Base-by-base conservation (phyloP, 192 early-diverging fungal species). In the Backusella westeae region DNA sequence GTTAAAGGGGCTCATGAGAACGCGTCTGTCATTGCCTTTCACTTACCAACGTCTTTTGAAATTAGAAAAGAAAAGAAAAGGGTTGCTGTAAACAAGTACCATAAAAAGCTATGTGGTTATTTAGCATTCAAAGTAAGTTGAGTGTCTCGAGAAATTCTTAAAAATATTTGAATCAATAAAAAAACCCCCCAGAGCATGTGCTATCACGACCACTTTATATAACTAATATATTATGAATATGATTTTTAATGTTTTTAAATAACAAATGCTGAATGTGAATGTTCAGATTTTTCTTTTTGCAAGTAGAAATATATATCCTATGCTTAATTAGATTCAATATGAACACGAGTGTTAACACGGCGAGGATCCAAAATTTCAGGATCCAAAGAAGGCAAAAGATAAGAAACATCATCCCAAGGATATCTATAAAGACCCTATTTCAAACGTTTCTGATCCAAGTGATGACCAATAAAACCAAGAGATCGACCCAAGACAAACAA, bases 381-480 rank as follows among this genome's bases (percentile, higher is more conserved):
- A 8, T 84, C 84, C 34, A 80, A 39, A 6, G 78, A 73, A 53
- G 87, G 87, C 7, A 86, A 81, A 26, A 96, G 80, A 83, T 96
- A 97, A 67, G 92, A 94, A 75, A 98, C 97, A 80, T 97, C 95
- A 84, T 97, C 97, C 95, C 94, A 97, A 56, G 96, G 96, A 86
- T 97, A 96, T 80, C 96, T 89, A 93, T 99, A 99, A 78, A 98
- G 82, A 34, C 95, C 96, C 85, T 98, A 96, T 91, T 99, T 99
- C 81, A 99, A 89, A 32, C 97, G 86, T 90, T 95, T 96, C 89
- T 99, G 97, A 89, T 98, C 97, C 67, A 99, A 88, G 81, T 94
- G 96, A 79, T 99, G 97, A 38, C 97, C 97, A 83, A 97, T 97
- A 83, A 99, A 99, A 49, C 97, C 97, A 80, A 98, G 95, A 69